Evolutionary conservation across 768 basidiomycete genomes (phyloP).

Genomic region (Scleroderma bovista): DNA sequence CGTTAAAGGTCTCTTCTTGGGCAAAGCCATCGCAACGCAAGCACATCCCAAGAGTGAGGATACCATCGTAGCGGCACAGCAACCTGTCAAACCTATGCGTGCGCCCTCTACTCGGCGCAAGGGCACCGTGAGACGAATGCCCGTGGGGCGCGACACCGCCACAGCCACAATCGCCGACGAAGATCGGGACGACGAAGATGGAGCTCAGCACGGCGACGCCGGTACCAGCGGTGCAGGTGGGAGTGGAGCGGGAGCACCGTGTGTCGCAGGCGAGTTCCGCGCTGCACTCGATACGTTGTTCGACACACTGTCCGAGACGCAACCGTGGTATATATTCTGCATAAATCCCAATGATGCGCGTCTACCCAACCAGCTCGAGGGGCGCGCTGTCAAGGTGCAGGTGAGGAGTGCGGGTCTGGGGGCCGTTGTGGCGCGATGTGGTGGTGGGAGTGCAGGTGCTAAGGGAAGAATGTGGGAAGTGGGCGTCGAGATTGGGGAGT

Average conservation of each 20-base stretch:
- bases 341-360: slow-evolving; percentile 95
- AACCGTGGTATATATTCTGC: slow-evolving; percentile 89
- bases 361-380: slow-evolving; percentile 90
- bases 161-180: slow-evolving; percentile 32
- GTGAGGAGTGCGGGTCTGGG: slow-evolving; percentile 75
- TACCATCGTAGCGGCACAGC: slow-evolving; percentile 92
- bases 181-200: slow-evolving; percentile 44
- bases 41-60: slow-evolving; percentile 91
- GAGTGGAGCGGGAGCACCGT: slow-evolving; percentile 42
- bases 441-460: neutral
- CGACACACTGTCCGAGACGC: slow-evolving; percentile 82
- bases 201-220: slow-evolving; percentile 8
- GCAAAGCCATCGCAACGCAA: slow-evolving; percentile 85
- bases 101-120: slow-evolving; percentile 86
- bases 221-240: slow-evolving; percentile 27
- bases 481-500: slow-evolving; percentile 81
- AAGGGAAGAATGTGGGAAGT: slow-evolving; percentile 71
- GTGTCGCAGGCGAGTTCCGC: slow-evolving; percentile 86
- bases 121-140: slow-evolving; percentile 55
- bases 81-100: slow-evolving; percentile 91
- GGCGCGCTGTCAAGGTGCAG: slow-evolving; percentile 87
- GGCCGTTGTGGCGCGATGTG: slow-evolving; percentile 60
- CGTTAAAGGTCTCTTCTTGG: slow-evolving; percentile 83
- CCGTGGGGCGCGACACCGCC: slow-evolving; percentile 28
- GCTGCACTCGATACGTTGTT: slow-evolving; percentile 81